A percentile compares a stretch with the other conserved stretches of the same genome.
Conservation (phyloP, 2,329 filamentous ascomycete species). For the Epichloe amarillans region DNA sequence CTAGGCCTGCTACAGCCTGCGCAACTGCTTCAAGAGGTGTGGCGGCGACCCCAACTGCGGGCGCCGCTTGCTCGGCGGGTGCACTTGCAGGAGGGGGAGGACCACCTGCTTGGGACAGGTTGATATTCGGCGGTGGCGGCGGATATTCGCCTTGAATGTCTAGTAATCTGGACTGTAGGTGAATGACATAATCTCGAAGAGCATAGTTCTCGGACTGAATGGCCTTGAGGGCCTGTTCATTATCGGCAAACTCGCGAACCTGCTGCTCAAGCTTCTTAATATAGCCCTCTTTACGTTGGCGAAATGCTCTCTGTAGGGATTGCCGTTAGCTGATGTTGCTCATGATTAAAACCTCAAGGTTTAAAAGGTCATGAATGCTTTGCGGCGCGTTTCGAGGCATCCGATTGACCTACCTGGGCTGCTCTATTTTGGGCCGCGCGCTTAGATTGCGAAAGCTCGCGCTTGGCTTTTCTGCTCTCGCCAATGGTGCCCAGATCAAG, state of each 20-base stretch:
- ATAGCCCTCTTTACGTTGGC: constrained; percentile 93
- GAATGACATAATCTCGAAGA: constrained; percentile 83
- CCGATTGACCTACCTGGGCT: constrained; percentile 57
- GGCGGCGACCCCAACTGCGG: constrained; percentile 18
- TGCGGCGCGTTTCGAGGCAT: neutral
- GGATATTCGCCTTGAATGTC: constrained; percentile 77
- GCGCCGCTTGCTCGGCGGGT: constrained; percentile 11
- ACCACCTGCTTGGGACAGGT: constrained; percentile 33
- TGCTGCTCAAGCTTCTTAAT: constrained; percentile 96
- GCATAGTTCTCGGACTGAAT: constrained; percentile 82
- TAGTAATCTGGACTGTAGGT: constrained; percentile 73
- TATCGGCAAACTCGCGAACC: constrained; percentile 63
- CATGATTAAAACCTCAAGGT: neutral
- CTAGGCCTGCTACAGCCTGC: constrained; percentile 32
- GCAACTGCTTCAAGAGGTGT: constrained; percentile 36
- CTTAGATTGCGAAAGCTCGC: constrained; percentile 90
- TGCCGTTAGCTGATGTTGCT: neutral
- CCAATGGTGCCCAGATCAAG: constrained; percentile 18
- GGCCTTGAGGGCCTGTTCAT: constrained; percentile 67
- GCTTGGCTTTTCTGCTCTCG: constrained; percentile 64
- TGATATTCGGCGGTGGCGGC: constrained; percentile 67
- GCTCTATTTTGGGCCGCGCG: constrained; percentile 92
- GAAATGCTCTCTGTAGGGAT: constrained; percentile 69
- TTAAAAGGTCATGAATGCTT: neutral
- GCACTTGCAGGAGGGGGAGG: constrained; percentile 12